These are phyloP conservation scores for Tetrapisispora taiwanensis DNA, from an alignment of 805 yeast species.

Conservation along the genomic window DNA sequence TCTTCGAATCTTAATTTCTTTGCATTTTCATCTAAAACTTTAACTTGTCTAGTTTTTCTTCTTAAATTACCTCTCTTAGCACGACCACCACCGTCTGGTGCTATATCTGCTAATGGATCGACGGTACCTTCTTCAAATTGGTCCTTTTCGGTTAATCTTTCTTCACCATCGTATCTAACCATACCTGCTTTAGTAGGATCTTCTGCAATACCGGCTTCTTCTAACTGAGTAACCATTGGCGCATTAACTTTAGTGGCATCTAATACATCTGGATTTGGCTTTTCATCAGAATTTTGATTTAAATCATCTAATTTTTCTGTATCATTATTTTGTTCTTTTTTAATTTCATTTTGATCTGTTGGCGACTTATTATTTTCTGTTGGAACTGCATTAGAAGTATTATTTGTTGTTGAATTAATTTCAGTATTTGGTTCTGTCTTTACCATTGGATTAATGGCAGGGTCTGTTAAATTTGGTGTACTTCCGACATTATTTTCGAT, in stretches of 20 bases:
- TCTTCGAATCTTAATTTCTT: constrained; percentile 87
- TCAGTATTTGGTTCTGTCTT: constrained; percentile 2
- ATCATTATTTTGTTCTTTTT: background rate
- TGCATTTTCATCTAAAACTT: constrained; percentile 70
- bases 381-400: background rate
- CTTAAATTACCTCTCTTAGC: constrained; percentile 44
- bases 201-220: constrained; percentile 32
- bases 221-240: constrained; percentile 23
- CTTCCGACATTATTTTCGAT: constrained; percentile 12
- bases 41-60: constrained; percentile 77
- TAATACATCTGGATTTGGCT: background rate
- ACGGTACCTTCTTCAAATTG: constrained; percentile 29
- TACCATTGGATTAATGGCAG: background rate
- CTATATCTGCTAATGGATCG: constrained; percentile 52
- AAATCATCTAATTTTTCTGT: background rate
- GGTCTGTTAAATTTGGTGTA: background rate
- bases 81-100: constrained; percentile 88
- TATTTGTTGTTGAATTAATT: too few species aligned
- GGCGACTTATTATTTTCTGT: background rate
- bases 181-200: constrained; percentile 32
- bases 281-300: background rate
- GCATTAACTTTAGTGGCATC: constrained; percentile 4
- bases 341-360: background rate
- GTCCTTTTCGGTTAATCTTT: constrained; percentile 31
- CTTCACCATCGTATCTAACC: constrained; percentile 32